A percentile compares a stretch with the other conserved stretches of the same genome.
phyloP scores from a whole-genome alignment of 2,329 filamentous ascomycete genomes.

The Neopestalotiopsis rosae region DNA sequence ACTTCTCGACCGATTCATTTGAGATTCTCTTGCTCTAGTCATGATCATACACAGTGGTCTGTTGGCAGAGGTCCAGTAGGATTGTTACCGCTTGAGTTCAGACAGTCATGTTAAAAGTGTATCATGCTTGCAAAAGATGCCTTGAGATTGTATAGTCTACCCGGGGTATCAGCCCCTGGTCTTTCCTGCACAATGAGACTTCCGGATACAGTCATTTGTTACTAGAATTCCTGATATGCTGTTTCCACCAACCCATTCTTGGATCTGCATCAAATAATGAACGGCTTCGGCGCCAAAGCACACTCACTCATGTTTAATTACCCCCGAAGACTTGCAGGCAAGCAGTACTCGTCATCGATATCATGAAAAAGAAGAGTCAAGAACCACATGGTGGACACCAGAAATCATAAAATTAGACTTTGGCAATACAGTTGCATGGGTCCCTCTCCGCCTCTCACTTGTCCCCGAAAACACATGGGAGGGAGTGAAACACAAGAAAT shows the following conservation, averaged over 20 bases:
- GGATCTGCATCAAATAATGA: too few species aligned
- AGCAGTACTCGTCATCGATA: not conserved
- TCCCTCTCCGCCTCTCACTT: not conserved
- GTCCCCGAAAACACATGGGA: not conserved
- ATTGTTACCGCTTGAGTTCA: not conserved
- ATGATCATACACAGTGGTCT: too few species aligned
- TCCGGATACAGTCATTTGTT: not conserved
- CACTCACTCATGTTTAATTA: not conserved
- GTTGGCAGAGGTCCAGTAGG: too few species aligned
- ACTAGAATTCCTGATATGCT: not conserved
- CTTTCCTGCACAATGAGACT: not conserved
- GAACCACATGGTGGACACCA: not conserved
- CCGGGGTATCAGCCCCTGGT: not conserved
- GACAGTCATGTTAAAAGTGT: not conserved
- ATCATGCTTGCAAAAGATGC: not conserved
- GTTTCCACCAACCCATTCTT: too few species aligned
- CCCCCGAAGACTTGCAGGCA: not conserved
- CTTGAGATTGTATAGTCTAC: not conserved
- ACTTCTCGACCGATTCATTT: too few species aligned
- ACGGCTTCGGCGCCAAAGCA: too few species aligned
- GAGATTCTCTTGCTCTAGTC: too few species aligned
- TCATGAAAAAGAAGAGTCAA: not conserved
- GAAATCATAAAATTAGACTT: conserved; percentile 7
- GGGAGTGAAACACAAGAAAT: conserved; percentile 16
- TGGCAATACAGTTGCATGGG: conserved; percentile 12